Evolutionary conservation across 2,329 filamentous ascomycete genomes (phyloP).

Genomic region (Hymenotorrendiella dingleyae): DNA sequence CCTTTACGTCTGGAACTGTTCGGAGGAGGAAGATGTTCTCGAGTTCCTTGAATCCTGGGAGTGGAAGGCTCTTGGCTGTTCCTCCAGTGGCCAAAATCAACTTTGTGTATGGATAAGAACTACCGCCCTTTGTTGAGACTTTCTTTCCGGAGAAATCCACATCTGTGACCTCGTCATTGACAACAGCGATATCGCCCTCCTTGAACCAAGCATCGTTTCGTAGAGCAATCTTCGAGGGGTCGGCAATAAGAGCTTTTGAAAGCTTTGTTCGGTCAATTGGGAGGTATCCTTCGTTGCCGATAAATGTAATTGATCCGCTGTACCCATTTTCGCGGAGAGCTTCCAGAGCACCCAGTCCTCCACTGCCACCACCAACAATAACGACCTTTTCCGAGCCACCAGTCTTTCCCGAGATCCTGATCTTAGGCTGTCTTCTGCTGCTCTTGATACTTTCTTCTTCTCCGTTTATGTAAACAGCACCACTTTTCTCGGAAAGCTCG

Average conservation of each 20-base stretch:
- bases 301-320: conserved; percentile 71
- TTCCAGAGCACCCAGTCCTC: conserved; percentile 75
- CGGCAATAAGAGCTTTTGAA: conserved; percentile 84
- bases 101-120: conserved; percentile 73
- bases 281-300: conserved; percentile 76
- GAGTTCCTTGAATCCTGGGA: conserved; percentile 81
- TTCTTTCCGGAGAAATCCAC: conserved; percentile 72
- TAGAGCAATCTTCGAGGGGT: conserved; percentile 71
- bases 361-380: conserved; percentile 85
- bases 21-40: conserved; percentile 84
- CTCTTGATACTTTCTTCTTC: conserved; percentile 74
- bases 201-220: conserved; percentile 75
- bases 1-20: conserved; percentile 67
- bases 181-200: conserved; percentile 48
- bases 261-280: conserved; percentile 94
- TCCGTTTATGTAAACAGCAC: conserved; percentile 76
- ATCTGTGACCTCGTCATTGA: conserved; percentile 59
- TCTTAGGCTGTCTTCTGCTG: conserved; percentile 65
- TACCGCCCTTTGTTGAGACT: conserved; percentile 69
- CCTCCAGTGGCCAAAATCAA: conserved; percentile 88
- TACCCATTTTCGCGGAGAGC: conserved; percentile 77
- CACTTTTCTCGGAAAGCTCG: conserved; percentile 73
- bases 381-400: conserved; percentile 61
- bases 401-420: conserved; percentile 55
- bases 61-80: conserved; percentile 65